Conservation (phyloP, 192 early-diverging fungal genomes). For the Neocallimastix lanati region DNA sequence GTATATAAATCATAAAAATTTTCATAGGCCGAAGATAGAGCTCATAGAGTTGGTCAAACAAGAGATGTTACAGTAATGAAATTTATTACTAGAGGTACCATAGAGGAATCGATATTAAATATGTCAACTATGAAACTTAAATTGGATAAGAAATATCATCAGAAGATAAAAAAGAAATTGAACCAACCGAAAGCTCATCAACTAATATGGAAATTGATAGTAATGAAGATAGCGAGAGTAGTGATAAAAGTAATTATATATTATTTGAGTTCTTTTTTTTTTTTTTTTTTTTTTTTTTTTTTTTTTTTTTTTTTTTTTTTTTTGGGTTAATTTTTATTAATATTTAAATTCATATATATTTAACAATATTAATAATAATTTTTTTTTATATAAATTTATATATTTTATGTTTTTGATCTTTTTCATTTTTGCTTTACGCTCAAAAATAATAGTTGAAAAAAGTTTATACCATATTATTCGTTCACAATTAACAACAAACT, state of each 20-base stretch:
- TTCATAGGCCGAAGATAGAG: neutral
- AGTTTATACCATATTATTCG: neutral
- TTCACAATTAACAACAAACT: neutral
- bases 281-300: too few relatives aligned
- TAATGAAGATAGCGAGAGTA: neutral
- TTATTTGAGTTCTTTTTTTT: too few relatives aligned
- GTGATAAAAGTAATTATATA: neutral
- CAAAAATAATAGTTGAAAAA: neutral
- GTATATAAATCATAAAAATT: too few relatives aligned
- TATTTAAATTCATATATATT: too few relatives aligned
- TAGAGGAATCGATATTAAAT: conserved; percentile 52
- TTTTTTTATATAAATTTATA: too few relatives aligned
- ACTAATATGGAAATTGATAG: neutral
- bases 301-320: too few relatives aligned
- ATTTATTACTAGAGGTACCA: conserved; percentile 40
- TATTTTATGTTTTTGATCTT: too few relatives aligned
- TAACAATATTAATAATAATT: too few relatives aligned
- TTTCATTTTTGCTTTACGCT: too few relatives aligned
- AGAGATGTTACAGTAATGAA: conserved; percentile 59
- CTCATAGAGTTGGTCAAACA: conserved; percentile 53
- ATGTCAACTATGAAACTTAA: conserved; percentile 39
- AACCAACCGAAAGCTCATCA: neutral
- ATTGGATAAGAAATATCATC: conserved; percentile 18
- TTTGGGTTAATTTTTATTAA: too few relatives aligned
- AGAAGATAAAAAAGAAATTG: neutral